A percentile compares a stretch with the other conserved stretches of the same genome.
phyloP scores from a whole-genome alignment of 768 basidiomycete genomes.

The Pulveroboletus ravenelii region DNA sequence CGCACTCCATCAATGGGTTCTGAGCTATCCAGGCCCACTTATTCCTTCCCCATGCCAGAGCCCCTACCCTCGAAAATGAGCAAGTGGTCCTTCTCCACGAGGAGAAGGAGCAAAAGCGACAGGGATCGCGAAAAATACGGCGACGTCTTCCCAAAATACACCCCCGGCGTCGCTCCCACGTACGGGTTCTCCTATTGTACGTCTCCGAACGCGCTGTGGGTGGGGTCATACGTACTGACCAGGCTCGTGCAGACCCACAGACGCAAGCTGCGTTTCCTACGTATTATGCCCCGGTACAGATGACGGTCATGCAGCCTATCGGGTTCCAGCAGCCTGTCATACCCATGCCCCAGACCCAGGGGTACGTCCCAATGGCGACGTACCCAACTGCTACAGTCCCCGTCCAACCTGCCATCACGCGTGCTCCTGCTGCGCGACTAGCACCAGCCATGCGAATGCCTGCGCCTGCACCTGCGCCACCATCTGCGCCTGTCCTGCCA shows the following conservation, averaged over 20 bases:
- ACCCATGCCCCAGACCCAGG: slow-evolving; percentile 20
- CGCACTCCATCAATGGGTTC: slow-evolving; percentile 19
- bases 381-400: slow-evolving; percentile 13
- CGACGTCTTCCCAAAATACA: slow-evolving; percentile 14
- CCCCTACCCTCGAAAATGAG: slow-evolving; percentile 2
- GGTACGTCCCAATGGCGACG: slow-evolving; percentile 24
- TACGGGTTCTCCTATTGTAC: slow-evolving; percentile 25
- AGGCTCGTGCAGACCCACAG: slow-evolving; percentile 21
- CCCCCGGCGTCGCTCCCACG: slow-evolving; percentile 1
- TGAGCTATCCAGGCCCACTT: slow-evolving; percentile 16
- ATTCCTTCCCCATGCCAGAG: slow-evolving; percentile 17
- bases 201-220: slow-evolving; percentile 1
- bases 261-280: slow-evolving; percentile 19
- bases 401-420: slow-evolving; percentile 10
- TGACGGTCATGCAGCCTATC: slow-evolving; percentile 20
- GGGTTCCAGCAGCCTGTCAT: slow-evolving; percentile 27
- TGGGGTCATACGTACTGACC: slow-evolving; percentile 8
- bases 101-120: slow-evolving; percentile 16
- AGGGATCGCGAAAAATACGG: slow-evolving; percentile 17
- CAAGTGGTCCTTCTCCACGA: slow-evolving; percentile 18
- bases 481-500: background rate
- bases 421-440: background rate
- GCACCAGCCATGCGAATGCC: slow-evolving; percentile 15
- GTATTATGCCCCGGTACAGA: slow-evolving; percentile 28
- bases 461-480: slow-evolving; percentile 2